Conservation (phyloP, 1,139 yeast genomes). For the Yamadazyma jaroonii region DNA sequence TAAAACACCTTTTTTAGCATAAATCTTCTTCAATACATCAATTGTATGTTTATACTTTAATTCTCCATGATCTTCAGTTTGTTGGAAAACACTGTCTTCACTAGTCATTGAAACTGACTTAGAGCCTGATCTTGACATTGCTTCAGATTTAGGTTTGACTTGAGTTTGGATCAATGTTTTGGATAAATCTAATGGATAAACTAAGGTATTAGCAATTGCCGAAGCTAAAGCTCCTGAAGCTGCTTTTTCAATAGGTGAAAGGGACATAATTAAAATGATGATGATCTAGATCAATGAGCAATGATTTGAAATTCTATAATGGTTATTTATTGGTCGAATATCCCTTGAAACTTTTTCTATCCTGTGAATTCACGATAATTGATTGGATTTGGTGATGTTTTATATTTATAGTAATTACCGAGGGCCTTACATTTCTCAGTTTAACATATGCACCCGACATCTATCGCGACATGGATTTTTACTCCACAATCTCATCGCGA, state of each 20-base stretch:
- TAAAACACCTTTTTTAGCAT: conserved; percentile 55
- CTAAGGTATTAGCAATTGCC: conserved; percentile 74
- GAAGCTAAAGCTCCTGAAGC: conserved; percentile 86
- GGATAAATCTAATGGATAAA: conserved; percentile 71
- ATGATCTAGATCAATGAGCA: background rate
- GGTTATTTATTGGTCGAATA: background rate
- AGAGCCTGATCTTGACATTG: conserved; percentile 7
- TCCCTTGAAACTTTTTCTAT: too few relatives aligned
- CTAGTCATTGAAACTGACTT: conserved; percentile 6
- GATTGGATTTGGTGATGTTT: background rate
- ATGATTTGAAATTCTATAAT: background rate
- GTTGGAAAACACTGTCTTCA: conserved; percentile 28
- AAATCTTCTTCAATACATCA: conserved; percentile 63
- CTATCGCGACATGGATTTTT: background rate
- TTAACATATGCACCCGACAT: conserved; percentile 1
- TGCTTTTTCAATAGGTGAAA: conserved; percentile 67
- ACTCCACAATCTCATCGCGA: background rate
- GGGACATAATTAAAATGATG: conserved; percentile 29
- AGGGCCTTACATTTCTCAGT: background rate
- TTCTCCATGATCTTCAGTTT: conserved; percentile 19
- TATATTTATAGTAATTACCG: background rate
- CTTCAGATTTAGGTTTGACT: conserved; percentile 26
- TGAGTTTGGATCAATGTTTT: conserved; percentile 77
- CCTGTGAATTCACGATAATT: background rate
- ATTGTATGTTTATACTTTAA: conserved; percentile 54